Evolutionary conservation across 345 rosid genomes (phyloP).

Genomic region (Eucalyptus cloeziana): DNA sequence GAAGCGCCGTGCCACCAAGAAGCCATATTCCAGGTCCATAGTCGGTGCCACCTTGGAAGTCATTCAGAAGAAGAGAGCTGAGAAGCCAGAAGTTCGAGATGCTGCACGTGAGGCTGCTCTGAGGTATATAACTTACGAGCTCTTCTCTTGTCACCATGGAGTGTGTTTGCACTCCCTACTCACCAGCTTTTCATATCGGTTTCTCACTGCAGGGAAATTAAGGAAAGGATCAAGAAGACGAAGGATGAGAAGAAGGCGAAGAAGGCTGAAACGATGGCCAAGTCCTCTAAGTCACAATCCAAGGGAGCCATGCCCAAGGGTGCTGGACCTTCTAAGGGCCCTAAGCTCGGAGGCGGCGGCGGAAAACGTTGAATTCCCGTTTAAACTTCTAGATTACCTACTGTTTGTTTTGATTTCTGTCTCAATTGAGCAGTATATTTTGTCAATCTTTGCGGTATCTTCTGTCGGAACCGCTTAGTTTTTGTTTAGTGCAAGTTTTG

Average conservation of each 20-base stretch:
- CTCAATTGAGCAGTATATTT: background rate
- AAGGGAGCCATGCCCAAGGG: background rate
- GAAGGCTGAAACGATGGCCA: background rate
- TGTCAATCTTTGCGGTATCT: background rate
- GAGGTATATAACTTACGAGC: constrained; percentile 4
- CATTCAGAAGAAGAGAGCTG: constrained; percentile 50
- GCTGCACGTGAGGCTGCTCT: constrained; percentile 60
- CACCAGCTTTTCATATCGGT: background rate
- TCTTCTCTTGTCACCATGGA: background rate
- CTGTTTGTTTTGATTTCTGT: background rate
- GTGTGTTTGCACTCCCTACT: background rate
- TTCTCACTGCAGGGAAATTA: background rate
- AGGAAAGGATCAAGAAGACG: constrained; percentile 9
- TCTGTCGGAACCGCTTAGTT: background rate
- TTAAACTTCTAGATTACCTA: background rate
- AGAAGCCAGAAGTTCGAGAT: constrained; percentile 66
- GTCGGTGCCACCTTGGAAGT: constrained; percentile 71
- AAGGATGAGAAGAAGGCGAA: constrained; percentile 12
- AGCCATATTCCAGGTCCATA: constrained; percentile 68
- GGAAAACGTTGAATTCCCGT: background rate
- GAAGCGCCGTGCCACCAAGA: constrained; percentile 41
- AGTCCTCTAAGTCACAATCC: constrained; percentile 1
- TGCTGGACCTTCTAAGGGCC: background rate
- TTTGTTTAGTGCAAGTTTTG: background rate
- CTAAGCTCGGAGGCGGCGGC: constrained; percentile 5